Base-by-base conservation (phyloP, 208 protist genomes). In the Phytomonas sp. region DNA sequence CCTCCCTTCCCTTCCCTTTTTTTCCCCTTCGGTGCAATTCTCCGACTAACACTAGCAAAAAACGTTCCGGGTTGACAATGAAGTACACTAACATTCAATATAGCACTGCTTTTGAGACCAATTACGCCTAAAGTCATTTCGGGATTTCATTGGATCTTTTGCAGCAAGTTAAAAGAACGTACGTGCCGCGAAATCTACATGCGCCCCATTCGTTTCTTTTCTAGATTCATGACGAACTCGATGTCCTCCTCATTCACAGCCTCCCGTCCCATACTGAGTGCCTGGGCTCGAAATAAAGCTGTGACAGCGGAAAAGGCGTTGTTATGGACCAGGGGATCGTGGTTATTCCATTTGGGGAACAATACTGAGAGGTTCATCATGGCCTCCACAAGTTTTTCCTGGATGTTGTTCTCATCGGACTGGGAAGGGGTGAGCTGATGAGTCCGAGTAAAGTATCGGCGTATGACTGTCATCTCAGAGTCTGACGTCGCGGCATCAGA, bases 301-400 rank as follows among this genome's bases (percentile, higher is more conserved):
- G 82, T 81, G 0, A 79, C 80, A 32, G 71, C 81, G 0, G 87
- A 90, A 51, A 93, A 92, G 56, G 82, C 87, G 66, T 92, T 95
- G 77, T 95, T 95, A 74, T 95, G 90, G 34, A 95, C 71, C 9
- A 95, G 78, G 6, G 85, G 65, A 68, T 95, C 87, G 40, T 79
- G 78, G 40, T 95, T 95, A 66, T 89, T 87, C 86, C 90, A 93
- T 4, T 67, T 31, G 4, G 76, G 74, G 4, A 83, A 66, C 28
- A 79, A 72, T 11, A 28, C 59, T 0, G 76, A 43, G 66, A 88
- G 79, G 34, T 32, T 60, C 31, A 89, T 60, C 60, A 94, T 70
- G 26, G 73, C 75, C 0, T 79, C 75, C 34, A 68, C 67, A 13
- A 92, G 66, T 64, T 87, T 59, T 15, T 75, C 32, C 11, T 70